Evolutionary conservation across 148 eudicot genomes (phyloP), one percentile per base, ranked within the genome.

Genomic region (Heliamphora exappendiculata): DNA sequence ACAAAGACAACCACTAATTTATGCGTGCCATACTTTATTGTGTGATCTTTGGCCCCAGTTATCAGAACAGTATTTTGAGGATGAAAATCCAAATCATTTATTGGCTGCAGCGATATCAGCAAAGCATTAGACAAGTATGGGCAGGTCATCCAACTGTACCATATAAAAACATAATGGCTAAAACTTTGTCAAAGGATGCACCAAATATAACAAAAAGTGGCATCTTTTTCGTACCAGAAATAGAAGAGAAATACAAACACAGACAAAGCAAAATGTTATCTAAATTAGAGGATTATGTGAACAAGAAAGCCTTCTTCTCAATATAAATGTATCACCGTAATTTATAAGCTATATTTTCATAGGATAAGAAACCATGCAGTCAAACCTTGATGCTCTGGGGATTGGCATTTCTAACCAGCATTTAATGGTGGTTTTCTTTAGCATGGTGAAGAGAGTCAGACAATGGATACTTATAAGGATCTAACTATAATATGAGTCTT

Each of bases 31-130:
- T 88, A 93, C 97, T 91, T 89, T 82, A 93, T 93, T 65, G 93
- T 88, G 73, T 88, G 90, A 79, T 93, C 97, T 85, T 93, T 93
- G 81, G 95, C 89, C 71, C 95, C 95, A 42, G 95, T 88, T 70
- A 90, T 84, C 64, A 93, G 84, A 55, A 90, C 79, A n/a, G 88
- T 76, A 81, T 82, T 93, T 45, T 82, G 93, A 60, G 97, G 95
- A 85, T 93, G 97, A 75, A 93, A 93, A 85, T 93, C 97, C 86
- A 93, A 63, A 83, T 93, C 97, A 83, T 89, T 93, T 78, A 93
- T 76, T 72, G 97, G 95, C 97, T 93, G 95, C 83, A 82, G 66
- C 29, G 42, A 71, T 36, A 77, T 70, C 73, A 82, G 79, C 49
- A 47, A 45, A 33, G 36, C 55, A 71, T 70, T 45, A 72, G 64